These are phyloP conservation scores for Arabidopsis suecica DNA, from an alignment of 345 rosid species.

Conservation along the genomic window DNA sequence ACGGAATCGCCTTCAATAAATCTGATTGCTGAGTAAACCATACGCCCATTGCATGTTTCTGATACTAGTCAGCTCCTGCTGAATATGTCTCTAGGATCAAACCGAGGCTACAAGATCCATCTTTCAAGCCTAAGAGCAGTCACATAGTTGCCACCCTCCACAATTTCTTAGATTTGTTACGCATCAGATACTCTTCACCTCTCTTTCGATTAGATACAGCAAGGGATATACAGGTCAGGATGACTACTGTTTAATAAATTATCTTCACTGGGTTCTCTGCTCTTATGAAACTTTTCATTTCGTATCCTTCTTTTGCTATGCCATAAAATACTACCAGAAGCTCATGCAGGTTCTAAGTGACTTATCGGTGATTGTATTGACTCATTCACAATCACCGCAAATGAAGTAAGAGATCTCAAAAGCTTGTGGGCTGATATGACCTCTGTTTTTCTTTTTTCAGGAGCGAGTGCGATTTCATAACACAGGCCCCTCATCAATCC, in stretches of 20 bases:
- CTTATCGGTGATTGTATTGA: constrained; percentile 11
- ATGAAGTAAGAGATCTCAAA: not conserved
- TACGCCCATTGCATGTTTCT: constrained; percentile 13
- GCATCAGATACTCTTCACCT: constrained; percentile 87
- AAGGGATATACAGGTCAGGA: constrained; percentile 79
- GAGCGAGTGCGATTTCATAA: constrained; percentile 77
- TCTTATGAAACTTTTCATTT: not conserved
- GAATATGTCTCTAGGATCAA: constrained; percentile 59
- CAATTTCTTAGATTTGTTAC: constrained; percentile 67
- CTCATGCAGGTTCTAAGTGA: constrained; percentile 9
- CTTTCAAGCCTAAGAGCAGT: constrained; percentile 78
- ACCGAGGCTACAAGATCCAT: constrained; percentile 84
- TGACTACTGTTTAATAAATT: not conserved
- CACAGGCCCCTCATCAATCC: constrained; percentile 71
- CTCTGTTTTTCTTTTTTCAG: constrained; percentile 42
- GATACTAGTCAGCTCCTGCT: constrained; percentile 9
- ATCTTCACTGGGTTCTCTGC: constrained; percentile 5
- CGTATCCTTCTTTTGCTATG: constrained; percentile 1
- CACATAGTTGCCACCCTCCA: constrained; percentile 77
- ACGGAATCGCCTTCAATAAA: constrained; percentile 4
- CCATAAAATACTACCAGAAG: not conserved
- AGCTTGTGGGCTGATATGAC: not conserved
- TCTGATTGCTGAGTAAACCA: not conserved
- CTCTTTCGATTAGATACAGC: constrained; percentile 82
- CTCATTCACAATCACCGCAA: constrained; percentile 18